Conservation (phyloP, 805 yeast species). For the Starmerella khaoyaiensis region DNA sequence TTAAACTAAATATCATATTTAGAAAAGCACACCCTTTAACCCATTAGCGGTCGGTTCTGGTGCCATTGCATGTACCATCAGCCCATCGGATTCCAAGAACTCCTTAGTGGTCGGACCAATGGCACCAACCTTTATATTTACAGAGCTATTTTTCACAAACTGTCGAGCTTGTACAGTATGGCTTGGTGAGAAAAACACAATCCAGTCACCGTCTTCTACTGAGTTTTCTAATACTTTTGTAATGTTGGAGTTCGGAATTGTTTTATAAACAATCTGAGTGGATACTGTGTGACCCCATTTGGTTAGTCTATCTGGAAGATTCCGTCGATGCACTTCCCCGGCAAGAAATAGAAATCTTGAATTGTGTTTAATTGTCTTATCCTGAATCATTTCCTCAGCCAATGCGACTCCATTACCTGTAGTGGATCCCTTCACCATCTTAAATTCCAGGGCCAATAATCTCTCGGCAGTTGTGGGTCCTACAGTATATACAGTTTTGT, state of each 20-base stretch:
- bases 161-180: conserved; percentile 57
- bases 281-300: conserved; percentile 34
- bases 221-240: conserved; percentile 25
- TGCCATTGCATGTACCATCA: conserved; percentile 53
- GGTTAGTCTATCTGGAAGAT: conserved; percentile 51
- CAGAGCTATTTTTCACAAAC: conserved; percentile 28
- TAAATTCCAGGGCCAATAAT: conserved; percentile 49
- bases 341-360: conserved; percentile 50
- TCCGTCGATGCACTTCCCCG: conserved; percentile 73
- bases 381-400: conserved; percentile 46
- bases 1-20: background rate
- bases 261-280: conserved; percentile 60
- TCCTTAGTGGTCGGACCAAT: conserved; percentile 85
- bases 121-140: conserved; percentile 45
- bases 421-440: conserved; percentile 54
- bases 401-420: conserved; percentile 70
- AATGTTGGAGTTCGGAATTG: conserved; percentile 40
- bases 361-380: background rate
- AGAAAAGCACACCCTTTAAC: conserved; percentile 33
- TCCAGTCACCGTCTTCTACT: conserved; percentile 38
- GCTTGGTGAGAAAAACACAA: conserved; percentile 83
- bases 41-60: conserved; percentile 57
- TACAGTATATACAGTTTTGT: conserved; percentile 59
- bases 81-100: conserved; percentile 40
- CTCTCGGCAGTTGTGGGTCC: conserved; percentile 77